Percentiles rank a stretch among this genome's conserved stretches.
Conservation (phyloP, 2,329 filamentous ascomycete genomes). For the Colletotrichum tabaci region DNA sequence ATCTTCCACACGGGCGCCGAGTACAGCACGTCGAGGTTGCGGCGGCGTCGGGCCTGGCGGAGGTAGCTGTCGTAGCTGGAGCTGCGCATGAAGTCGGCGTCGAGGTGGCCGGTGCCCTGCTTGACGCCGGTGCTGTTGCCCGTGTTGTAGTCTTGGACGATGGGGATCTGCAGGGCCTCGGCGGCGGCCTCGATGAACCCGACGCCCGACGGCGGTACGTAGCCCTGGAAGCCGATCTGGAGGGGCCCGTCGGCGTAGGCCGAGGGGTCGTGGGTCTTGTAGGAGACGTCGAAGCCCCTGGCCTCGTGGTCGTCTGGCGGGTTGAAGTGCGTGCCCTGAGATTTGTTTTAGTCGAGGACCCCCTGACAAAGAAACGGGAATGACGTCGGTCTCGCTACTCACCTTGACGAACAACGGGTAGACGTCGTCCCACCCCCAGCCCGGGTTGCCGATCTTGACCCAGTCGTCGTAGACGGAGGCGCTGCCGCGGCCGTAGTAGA, state of each 20-base stretch:
- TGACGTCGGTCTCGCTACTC: no score
- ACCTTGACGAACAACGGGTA: constrained; percentile 47
- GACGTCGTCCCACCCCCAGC: constrained; percentile 51
- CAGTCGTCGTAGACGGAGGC: constrained; percentile 51
- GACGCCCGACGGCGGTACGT: constrained; percentile 49
- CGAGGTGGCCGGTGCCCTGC: constrained; percentile 47
- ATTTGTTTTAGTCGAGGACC: no score
- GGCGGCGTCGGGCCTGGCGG: constrained; percentile 42
- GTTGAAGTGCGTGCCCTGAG: constrained; percentile 46
- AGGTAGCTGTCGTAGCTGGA: constrained; percentile 48
- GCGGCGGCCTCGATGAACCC: constrained; percentile 47
- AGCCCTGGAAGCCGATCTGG: constrained; percentile 47
- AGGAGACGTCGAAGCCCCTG: constrained; percentile 46
- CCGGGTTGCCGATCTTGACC: constrained; percentile 50
- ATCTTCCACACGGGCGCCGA: constrained; percentile 45
- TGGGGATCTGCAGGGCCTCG: constrained; percentile 44
- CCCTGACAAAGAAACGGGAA: no score
- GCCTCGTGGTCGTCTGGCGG: constrained; percentile 41
- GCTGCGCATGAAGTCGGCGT: constrained; percentile 45
- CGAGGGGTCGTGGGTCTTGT: constrained; percentile 47
- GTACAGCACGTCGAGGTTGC: constrained; percentile 48
- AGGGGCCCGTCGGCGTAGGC: constrained; percentile 48
- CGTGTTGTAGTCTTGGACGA: constrained; percentile 47
- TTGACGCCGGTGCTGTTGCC: constrained; percentile 49
- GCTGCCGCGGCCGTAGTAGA: constrained; percentile 51